These are phyloP conservation scores for Syzygium jambos DNA, from an alignment of 345 rosid genomes.

Conservation along the genomic window DNA sequence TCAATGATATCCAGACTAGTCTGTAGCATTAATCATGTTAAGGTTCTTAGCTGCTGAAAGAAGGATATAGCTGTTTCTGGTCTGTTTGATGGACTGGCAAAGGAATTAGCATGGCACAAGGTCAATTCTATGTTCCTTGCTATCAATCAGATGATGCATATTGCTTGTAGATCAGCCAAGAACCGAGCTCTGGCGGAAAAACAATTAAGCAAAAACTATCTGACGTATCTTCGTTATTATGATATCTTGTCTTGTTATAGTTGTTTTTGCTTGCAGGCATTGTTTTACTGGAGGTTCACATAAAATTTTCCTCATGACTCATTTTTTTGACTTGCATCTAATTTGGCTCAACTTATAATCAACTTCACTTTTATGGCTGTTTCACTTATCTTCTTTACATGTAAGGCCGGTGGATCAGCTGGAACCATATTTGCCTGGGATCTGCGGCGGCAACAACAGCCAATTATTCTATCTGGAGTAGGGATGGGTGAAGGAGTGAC, in stretches of 20 bases:
- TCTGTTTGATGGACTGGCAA: not conserved
- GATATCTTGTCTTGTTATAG: not conserved
- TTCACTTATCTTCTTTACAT: not conserved
- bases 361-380: not conserved
- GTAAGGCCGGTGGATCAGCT: constrained; percentile 88
- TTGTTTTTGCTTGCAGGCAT: not conserved
- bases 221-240: not conserved
- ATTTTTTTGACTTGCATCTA: not conserved
- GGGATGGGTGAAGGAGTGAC: constrained; percentile 24
- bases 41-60: not conserved
- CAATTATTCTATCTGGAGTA: constrained; percentile 62
- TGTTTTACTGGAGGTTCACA: not conserved
- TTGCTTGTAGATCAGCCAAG: not conserved
- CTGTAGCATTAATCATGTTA: not conserved
- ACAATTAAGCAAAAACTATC: not conserved
- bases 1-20: not conserved
- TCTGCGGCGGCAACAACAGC: constrained; percentile 53
- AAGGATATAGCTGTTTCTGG: not conserved
- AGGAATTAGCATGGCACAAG: not conserved
- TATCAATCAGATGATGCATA: not conserved
- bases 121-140: not conserved
- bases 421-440: constrained; percentile 93
- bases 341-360: not conserved
- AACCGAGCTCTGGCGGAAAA: not conserved
- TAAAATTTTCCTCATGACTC: not conserved